Evolutionary conservation across 768 basidiomycete species (phyloP), one percentile per base, ranked within the genome.

Genomic region (Tubosaeta sp.): DNA sequence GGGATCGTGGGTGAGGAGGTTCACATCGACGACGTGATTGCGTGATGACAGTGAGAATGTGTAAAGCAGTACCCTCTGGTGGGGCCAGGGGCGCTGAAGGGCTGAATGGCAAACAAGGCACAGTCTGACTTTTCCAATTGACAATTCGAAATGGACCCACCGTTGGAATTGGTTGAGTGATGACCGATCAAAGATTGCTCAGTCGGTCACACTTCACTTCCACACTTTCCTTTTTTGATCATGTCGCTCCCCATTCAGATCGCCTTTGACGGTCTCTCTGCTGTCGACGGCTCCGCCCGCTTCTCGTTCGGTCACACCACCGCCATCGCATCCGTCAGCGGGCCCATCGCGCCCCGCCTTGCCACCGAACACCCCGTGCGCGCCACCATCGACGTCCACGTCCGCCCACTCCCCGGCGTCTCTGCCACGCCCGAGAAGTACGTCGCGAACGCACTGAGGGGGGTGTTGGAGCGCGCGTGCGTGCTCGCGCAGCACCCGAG

Each of bases 321-420:
- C 66, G 86, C 83, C 4, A 66, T 91, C 17, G 82, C 85, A 8
- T 90, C 90, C 5, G 66, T 91, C 33, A 88, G 88, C 13, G 91
- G 91, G 0, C 91, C 91, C 17, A 84, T 91, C 42, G 84, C 91
- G 57, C 85, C 85, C 45, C 77, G 88, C 16, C 72, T 83, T 8
- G 79, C 82, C 4, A 68, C 78, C 8, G 91, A 93, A 70, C 77
- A 81, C 29, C 80, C 90, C 10, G 83, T 83, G 11, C 80, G 82
- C 50, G 83, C 88, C 0, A 83, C 87, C 0, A 79, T 93, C 57
- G 91, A 93, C 61, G 82, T 92, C 38, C 69, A 73, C 43, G 74
- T 90, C 9, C 79, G 89, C 3, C 89, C 91, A 0, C 71, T 91
- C 16, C 76, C 83, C 19, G 77, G 81, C 42, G 74, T 90, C 10